Percentiles rank a stretch among this genome's conserved stretches.
phyloP scores from a whole-genome alignment of 2,329 filamentous ascomycete species.

The Ascosphaera aggregata region DNA sequence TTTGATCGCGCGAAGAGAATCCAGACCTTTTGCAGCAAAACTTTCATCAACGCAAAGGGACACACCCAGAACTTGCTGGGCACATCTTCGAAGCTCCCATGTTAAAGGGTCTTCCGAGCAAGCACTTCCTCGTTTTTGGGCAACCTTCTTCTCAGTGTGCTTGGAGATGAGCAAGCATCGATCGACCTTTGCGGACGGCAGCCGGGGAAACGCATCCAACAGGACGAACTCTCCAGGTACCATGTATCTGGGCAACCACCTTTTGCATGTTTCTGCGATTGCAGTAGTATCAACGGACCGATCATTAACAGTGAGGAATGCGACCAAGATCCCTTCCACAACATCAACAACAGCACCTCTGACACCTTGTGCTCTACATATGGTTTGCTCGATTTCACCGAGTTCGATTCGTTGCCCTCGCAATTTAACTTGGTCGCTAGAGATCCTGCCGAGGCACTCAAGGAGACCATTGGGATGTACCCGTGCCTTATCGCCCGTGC shows the following conservation, averaged over 20 bases:
- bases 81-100: conserved; percentile 16
- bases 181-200: conserved; percentile 70
- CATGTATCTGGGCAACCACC: conserved; percentile 70
- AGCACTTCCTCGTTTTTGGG: conserved; percentile 3
- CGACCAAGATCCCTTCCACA: conserved; percentile 43
- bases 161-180: conserved; percentile 36
- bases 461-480: conserved; percentile 43
- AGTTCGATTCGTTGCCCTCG: conserved; percentile 69
- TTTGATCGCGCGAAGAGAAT: conserved; percentile 40
- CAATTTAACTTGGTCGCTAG: conserved; percentile 63
- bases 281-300: conserved; percentile 15
- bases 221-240: conserved; percentile 50
- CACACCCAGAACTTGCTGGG: conserved; percentile 21
- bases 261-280: conserved; percentile 37
- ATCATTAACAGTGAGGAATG: conserved; percentile 41
- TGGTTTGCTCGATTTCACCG: conserved; percentile 59
- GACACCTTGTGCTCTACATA: conserved; percentile 36
- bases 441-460: conserved; percentile 65
- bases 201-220: conserved; percentile 40
- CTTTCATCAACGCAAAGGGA: conserved; percentile 17
- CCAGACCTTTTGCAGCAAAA: conserved; percentile 34
- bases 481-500: conserved; percentile 63
- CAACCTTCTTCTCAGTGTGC: conserved; percentile 20
- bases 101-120: conserved; percentile 9
- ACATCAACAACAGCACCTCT: conserved; percentile 45